Conservation (phyloP, 805 yeast species). For the Metschnikowia kunwiensis region DNA sequence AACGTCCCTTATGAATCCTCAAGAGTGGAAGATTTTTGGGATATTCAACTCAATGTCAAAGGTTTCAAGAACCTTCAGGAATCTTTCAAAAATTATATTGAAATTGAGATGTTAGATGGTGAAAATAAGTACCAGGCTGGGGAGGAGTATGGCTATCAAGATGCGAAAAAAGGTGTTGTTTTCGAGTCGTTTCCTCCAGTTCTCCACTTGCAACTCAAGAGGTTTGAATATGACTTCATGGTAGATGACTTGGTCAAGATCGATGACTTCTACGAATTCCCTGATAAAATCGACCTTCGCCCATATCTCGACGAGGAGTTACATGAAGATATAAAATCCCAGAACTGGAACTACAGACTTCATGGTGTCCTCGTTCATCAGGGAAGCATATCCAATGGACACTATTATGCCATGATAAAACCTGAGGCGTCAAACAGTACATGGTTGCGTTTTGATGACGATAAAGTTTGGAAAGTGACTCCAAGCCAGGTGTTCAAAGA, state of each 20-base stretch:
- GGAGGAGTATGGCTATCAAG: conserved; percentile 84
- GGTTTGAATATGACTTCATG: conserved; percentile 92
- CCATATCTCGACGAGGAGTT: conserved; percentile 69
- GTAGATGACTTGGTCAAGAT: conserved; percentile 85
- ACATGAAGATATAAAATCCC: conserved; percentile 38
- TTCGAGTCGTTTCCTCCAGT: conserved; percentile 91
- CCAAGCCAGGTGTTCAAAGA: conserved; percentile 83
- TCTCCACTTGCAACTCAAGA: conserved; percentile 84
- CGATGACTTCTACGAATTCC: conserved; percentile 89
- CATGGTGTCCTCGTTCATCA: conserved; percentile 96
- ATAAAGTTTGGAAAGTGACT: conserved; percentile 85
- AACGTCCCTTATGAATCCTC: conserved; percentile 92
- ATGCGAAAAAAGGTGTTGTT: conserved; percentile 93
- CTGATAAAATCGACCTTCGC: conserved; percentile 73
- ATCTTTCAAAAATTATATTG: conserved; percentile 83
- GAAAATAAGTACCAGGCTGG: conserved; percentile 93
- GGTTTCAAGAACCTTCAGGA: conserved; percentile 67
- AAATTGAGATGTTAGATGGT: conserved; percentile 84
- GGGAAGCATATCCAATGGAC: conserved; percentile 95
- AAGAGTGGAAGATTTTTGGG: conserved; percentile 95
- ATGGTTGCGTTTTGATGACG: conserved; percentile 96
- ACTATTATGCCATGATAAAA: conserved; percentile 89
- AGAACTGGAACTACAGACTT: conserved; percentile 73
- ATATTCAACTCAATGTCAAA: conserved; percentile 91
- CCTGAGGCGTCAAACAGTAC: conserved; percentile 53